phyloP scores from a whole-genome alignment of 306 rosid genomes.

The Pyrus pyrifolia region DNA sequence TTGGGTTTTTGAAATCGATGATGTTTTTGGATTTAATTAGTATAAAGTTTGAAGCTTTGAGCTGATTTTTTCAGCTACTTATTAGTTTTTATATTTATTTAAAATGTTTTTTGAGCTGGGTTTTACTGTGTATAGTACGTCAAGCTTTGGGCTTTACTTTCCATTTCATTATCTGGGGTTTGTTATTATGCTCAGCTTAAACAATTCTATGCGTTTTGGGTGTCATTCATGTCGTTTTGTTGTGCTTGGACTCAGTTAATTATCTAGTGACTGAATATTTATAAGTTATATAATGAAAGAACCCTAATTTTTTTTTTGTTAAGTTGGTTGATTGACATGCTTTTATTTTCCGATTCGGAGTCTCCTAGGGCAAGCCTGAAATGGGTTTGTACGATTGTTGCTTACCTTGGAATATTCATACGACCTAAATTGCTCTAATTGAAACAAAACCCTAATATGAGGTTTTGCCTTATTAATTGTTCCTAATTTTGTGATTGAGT shows the following conservation, averaged over 20 bases:
- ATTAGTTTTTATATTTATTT: neutral
- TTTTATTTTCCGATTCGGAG: conserved; percentile 15
- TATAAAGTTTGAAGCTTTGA: neutral
- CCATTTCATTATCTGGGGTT: conserved; percentile 29
- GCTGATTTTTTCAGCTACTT: conserved; percentile 22
- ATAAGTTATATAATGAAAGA: neutral
- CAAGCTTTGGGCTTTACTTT: conserved; percentile 47
- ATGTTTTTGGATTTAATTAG: conserved; percentile 23
- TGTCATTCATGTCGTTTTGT: conserved; percentile 13
- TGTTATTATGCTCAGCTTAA: conserved; percentile 10
- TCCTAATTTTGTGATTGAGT: conserved; percentile 3
- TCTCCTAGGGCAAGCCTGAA: conserved; percentile 8
- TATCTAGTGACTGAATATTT: conserved; percentile 21
- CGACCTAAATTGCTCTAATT: conserved; percentile 12
- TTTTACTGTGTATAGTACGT: conserved; percentile 59
- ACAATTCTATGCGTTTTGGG: conserved; percentile 17
- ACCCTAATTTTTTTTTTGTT: conserved; percentile 32
- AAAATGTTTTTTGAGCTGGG: conserved; percentile 28
- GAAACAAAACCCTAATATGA: conserved; percentile 52
- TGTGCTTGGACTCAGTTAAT: neutral
- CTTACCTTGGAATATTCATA: conserved; percentile 1
- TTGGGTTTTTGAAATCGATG: conserved; percentile 12
- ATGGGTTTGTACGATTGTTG: conserved; percentile 18
- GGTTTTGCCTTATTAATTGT: conserved; percentile 9
- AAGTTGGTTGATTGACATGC: conserved; percentile 11